These are phyloP conservation scores for Licmophora abbreviata DNA, from an alignment of 108 stramenopile genomes.

Conservation along the genomic window DNA sequence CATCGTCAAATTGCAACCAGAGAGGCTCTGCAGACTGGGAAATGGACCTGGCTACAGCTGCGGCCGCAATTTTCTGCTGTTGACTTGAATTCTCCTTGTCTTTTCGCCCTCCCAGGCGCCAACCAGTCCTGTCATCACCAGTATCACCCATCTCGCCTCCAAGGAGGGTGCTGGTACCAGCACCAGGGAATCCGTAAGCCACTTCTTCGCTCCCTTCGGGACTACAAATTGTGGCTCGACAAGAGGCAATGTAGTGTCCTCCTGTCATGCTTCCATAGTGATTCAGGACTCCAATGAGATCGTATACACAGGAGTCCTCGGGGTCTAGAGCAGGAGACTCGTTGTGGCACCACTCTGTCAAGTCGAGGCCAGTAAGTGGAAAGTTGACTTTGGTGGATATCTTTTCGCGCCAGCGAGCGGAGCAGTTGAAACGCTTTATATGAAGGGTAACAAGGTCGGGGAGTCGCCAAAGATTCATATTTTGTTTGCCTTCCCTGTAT, in stretches of 20 bases:
- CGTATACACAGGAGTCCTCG: constrained; percentile 61
- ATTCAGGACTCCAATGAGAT: constrained; percentile 90
- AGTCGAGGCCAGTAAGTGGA: constrained; percentile 84
- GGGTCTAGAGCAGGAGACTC: constrained; percentile 46
- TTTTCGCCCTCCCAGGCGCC: constrained; percentile 62
- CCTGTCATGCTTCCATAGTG: constrained; percentile 94
- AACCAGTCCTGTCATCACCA: constrained; percentile 35
- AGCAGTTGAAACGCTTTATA: constrained; percentile 92
- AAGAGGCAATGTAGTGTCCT: constrained; percentile 95
- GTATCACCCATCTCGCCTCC: constrained; percentile 27
- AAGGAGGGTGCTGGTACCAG: constrained; percentile 19
- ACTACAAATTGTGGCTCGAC: constrained; percentile 79
- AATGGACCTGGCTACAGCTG: constrained; percentile 35
- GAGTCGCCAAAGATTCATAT: constrained; percentile 81
- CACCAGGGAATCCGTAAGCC: constrained; percentile 64
- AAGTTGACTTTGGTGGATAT: constrained; percentile 90
- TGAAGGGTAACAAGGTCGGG: constrained; percentile 91
- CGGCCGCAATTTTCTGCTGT: constrained; percentile 28
- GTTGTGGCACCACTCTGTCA: constrained; percentile 71
- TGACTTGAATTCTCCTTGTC: constrained; percentile 53
- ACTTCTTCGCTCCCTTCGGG: constrained; percentile 83
- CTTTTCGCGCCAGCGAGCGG: constrained; percentile 89
- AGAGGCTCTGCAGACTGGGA: constrained; percentile 69
- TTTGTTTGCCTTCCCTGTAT: constrained; percentile 76
- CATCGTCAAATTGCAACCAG: constrained; percentile 96